phyloP scores from a whole-genome alignment of 2,329 filamentous ascomycete species.

The Neofusicoccum parvum region DNA sequence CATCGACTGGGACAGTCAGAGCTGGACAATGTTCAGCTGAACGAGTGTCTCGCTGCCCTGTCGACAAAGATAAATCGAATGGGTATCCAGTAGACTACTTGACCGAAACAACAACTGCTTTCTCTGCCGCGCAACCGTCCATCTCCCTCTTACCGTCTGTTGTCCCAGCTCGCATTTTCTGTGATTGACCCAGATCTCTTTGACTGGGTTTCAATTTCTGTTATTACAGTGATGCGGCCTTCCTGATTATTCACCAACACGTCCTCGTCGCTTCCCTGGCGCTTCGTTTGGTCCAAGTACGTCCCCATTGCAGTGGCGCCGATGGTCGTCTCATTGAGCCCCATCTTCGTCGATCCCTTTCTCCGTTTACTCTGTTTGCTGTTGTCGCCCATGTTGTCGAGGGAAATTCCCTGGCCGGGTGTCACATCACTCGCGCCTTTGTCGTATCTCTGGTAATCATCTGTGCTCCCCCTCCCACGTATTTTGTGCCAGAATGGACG shows the following conservation, averaged over 20 bases:
- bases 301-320: background rate
- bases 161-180: background rate
- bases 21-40: constrained; percentile 25
- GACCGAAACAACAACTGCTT: background rate
- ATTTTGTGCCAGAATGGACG: constrained; percentile 37
- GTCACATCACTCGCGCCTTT: constrained; percentile 2
- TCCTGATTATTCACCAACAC: background rate
- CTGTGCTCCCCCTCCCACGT: background rate
- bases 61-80: background rate
- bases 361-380: background rate
- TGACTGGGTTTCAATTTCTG: constrained; percentile 5
- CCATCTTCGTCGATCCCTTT: constrained; percentile 4
- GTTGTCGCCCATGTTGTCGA: constrained; percentile 3
- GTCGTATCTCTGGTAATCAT: background rate
- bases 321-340: constrained; percentile 8
- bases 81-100: no score
- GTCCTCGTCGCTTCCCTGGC: constrained; percentile 3
- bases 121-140: background rate
- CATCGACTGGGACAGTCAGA: constrained; percentile 46
- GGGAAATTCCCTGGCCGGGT: background rate
- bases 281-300: constrained; percentile 4
- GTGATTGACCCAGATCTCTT: background rate
- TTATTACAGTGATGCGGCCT: background rate
- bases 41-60: background rate
- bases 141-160: background rate